These are phyloP conservation scores for Acrocalymma vagum DNA, from an alignment of 2,329 filamentous ascomycete species.

Conservation along the genomic window DNA sequence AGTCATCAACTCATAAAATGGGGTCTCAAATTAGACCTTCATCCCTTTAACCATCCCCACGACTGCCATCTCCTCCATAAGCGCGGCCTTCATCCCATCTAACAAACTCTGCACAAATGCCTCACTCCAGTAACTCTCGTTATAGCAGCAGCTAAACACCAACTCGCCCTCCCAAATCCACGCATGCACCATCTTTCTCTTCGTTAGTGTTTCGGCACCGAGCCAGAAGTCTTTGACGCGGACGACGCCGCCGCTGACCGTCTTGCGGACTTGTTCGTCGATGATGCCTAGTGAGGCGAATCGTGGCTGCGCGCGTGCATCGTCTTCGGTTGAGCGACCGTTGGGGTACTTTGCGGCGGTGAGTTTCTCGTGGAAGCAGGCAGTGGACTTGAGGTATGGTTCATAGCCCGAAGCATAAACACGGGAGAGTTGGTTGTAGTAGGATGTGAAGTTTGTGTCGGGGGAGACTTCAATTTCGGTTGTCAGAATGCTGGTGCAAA, in stretches of 20 bases:
- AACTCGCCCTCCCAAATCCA: constrained; percentile 30
- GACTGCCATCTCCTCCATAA: too few relatives aligned
- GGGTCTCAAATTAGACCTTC: too few relatives aligned
- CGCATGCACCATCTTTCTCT: constrained; percentile 32
- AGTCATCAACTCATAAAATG: too few relatives aligned
- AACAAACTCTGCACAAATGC: constrained; percentile 20
- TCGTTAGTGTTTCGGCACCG: constrained; percentile 29
- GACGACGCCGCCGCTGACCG: constrained; percentile 21
- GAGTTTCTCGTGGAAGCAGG: constrained; percentile 28
- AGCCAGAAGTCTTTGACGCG: constrained; percentile 31
- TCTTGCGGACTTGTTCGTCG: constrained; percentile 24
- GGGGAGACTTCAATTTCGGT: constrained; percentile 30
- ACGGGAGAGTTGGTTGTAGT: constrained; percentile 27
- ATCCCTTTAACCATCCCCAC: too few relatives aligned
- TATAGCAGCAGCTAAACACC: constrained; percentile 28
- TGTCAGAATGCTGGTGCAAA: constrained; percentile 27
- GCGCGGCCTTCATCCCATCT: constrained; percentile 18
- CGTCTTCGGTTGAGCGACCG: constrained; percentile 8
- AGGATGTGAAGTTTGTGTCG: constrained; percentile 18
- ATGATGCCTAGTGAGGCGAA: constrained; percentile 26
- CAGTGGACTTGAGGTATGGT: constrained; percentile 25
- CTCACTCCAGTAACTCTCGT: constrained; percentile 31
- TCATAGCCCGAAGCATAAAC: constrained; percentile 27
- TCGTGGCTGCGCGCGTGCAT: constrained; percentile 24
- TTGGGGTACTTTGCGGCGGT: constrained; percentile 13